These are phyloP conservation scores for Salix viminalis DNA, from an alignment of 345 rosid genomes.

Conservation along the genomic window DNA sequence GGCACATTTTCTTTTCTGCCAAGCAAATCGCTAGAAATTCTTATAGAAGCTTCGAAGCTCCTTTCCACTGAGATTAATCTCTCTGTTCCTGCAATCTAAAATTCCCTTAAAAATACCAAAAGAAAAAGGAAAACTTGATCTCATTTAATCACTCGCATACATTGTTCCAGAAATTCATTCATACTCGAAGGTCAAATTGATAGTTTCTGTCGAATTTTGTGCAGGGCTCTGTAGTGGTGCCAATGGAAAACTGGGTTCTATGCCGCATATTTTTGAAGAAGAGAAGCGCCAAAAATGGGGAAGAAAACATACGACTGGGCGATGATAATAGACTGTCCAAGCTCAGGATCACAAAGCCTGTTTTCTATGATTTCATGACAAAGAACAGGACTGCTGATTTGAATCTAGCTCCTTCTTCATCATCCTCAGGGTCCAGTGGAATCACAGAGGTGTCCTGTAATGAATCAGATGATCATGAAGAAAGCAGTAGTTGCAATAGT, in stretches of 20 bases:
- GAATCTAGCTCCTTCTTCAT: slow-evolving; percentile 52
- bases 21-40: neutral
- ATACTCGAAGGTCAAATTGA: neutral
- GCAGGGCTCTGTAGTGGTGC: slow-evolving; percentile 38
- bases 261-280: slow-evolving; percentile 94
- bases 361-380: slow-evolving; percentile 77
- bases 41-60: neutral
- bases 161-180: neutral
- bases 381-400: slow-evolving; percentile 46
- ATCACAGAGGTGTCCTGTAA: slow-evolving; percentile 58
- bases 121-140: neutral
- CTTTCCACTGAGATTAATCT: neutral
- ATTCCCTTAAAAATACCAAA: neutral
- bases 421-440: slow-evolving; percentile 82
- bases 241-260: slow-evolving; percentile 77
- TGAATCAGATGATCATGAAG: slow-evolving; percentile 59
- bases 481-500: slow-evolving; percentile 73
- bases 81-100: neutral
- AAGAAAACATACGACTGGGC: slow-evolving; percentile 24
- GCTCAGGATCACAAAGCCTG: slow-evolving; percentile 36
- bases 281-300: slow-evolving; percentile 51
- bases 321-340: slow-evolving; percentile 32
- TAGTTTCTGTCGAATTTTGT: slow-evolving; percentile 2
- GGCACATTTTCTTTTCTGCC: neutral
- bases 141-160: neutral